Evolutionary conservation across 805 yeast genomes (phyloP), one percentile per base, ranked within the genome.

Genomic region (Jamesozyma hellenica): DNA sequence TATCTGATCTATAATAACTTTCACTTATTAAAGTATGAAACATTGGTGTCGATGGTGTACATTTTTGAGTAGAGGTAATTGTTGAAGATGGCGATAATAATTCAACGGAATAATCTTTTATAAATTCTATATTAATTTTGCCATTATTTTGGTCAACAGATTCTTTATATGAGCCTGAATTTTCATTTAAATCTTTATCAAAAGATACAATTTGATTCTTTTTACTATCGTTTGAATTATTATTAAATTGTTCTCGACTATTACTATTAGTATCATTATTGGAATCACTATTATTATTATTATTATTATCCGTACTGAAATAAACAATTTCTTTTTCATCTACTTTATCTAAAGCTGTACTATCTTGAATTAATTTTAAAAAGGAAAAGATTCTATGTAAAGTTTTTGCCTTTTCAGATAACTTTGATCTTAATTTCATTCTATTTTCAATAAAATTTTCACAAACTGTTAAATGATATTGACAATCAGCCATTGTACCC

Each of bases 401-500:
- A 25, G 81, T 72, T 41, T 76, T 68, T 1, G 95, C 94, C 58
- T 85, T 85, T 16, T 82, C 70, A 0, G 88, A 78, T 17, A 85
- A 59, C 44, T 72, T 74, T 49, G 79, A 74, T 53, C 86, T 75
- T 39, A 66, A 70, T 33, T 65, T 65, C 79, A 80, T 78, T 51
- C 90, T 75, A 48, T 76, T 72, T 27, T 75, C 73, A 19, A 86
- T 79, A 41, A 83, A 79, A 41, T 72, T 73, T 45, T 84, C 90
- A 63, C 94, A 82, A 50, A 86, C 75, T 40, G 76, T 73, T 39
- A 86, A 66, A 61, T 84, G 84, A 42, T 77, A 71, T 46, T 75
- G 77, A 52, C 94, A 84, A 48, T 82, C 92, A 40, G 82, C 79
- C 88, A 83, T 82, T 1, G 90, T 77, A 3, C 95, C 95, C 85